Percentiles rank a stretch among this genome's conserved stretches.
Evolutionary conservation across 1,139 yeast species (phyloP).

Genomic region (Kodamaea plutei): DNA sequence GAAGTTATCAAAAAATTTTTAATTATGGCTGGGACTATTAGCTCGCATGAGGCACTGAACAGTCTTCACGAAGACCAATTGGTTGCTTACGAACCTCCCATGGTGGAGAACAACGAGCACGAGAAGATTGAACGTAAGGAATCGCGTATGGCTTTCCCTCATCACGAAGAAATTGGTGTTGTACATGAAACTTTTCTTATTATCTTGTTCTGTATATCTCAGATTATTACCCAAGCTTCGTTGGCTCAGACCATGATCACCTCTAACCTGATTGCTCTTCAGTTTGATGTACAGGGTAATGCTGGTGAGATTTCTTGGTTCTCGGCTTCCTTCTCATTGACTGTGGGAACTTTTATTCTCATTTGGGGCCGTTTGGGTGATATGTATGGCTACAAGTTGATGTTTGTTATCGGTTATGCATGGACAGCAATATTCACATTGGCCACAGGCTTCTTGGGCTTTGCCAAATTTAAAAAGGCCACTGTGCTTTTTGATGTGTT

Average conservation of each 20-base stretch:
- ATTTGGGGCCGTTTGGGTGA: constrained; percentile 65
- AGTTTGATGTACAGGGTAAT: constrained; percentile 30
- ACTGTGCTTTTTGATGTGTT: constrained; percentile 45
- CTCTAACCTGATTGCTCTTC: constrained; percentile 29
- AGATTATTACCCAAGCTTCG: constrained; percentile 48
- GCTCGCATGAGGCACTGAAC: too few species aligned
- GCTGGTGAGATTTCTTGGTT: constrained; percentile 56
- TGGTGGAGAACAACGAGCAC: too few species aligned
- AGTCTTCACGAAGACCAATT: too few species aligned
- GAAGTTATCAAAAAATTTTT: too few species aligned
- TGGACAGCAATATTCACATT: constrained; percentile 50
- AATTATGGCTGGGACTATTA: too few species aligned
- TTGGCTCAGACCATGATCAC: constrained; percentile 45
- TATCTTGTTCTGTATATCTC: constrained; percentile 35
- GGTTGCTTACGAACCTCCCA: too few species aligned
- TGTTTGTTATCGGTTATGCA: constrained; percentile 45
- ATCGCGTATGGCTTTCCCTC: constrained; percentile 5
- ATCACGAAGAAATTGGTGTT: constrained; percentile 15
- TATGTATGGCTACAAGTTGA: constrained; percentile 50
- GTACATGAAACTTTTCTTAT: constrained; percentile 20
- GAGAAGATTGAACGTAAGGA: neutral
- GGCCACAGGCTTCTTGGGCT: constrained; percentile 36
- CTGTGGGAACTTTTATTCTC: constrained; percentile 61
- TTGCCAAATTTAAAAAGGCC: constrained; percentile 39
- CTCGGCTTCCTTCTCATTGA: constrained; percentile 53